These are phyloP conservation scores for Ophiostoma angusticollis DNA, from an alignment of 2,329 filamentous ascomycete genomes.

Conservation along the genomic window DNA sequence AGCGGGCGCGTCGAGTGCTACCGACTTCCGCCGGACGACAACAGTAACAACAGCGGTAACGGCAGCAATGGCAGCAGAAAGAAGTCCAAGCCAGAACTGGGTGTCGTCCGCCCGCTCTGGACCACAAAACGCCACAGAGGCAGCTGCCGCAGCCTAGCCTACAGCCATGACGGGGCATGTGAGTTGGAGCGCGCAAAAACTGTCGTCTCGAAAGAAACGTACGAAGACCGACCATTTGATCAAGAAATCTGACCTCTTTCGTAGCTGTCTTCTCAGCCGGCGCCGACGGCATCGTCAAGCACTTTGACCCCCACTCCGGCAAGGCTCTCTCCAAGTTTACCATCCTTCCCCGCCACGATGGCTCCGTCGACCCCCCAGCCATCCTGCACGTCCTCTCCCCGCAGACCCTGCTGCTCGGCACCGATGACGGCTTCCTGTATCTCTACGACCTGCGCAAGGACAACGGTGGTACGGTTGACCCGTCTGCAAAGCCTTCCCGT, in stretches of 20 bases:
- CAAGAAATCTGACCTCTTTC: too few relatives aligned
- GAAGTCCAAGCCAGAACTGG: too few relatives aligned
- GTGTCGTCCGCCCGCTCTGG: constrained; percentile 74
- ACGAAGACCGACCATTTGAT: too few relatives aligned
- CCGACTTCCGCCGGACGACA: constrained; percentile 47
- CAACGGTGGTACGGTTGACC: constrained; percentile 30
- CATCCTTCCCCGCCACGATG: constrained; percentile 46
- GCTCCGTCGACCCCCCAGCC: constrained; percentile 43
- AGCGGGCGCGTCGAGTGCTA: constrained; percentile 79
- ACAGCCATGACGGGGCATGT: constrained; percentile 63
- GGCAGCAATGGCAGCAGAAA: too few relatives aligned
- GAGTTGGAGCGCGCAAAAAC: too few relatives aligned
- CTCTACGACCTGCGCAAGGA: constrained; percentile 66
- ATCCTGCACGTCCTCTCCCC: constrained; percentile 75
- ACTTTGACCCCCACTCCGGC: constrained; percentile 41
- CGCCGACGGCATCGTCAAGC: constrained; percentile 41
- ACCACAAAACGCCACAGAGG: constrained; percentile 83
- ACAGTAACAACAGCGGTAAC: constrained; percentile 43
- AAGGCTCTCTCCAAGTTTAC: constrained; percentile 70
- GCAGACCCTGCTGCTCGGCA: constrained; percentile 76
- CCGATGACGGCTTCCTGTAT: constrained; percentile 81
- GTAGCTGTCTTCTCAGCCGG: constrained; percentile 47
- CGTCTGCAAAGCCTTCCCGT: constrained; percentile 56
- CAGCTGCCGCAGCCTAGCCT: constrained; percentile 73
- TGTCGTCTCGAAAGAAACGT: too few relatives aligned